Base-by-base conservation (phyloP, 2,329 filamentous ascomycete genomes). In the Leptographium wingfieldii region DNA sequence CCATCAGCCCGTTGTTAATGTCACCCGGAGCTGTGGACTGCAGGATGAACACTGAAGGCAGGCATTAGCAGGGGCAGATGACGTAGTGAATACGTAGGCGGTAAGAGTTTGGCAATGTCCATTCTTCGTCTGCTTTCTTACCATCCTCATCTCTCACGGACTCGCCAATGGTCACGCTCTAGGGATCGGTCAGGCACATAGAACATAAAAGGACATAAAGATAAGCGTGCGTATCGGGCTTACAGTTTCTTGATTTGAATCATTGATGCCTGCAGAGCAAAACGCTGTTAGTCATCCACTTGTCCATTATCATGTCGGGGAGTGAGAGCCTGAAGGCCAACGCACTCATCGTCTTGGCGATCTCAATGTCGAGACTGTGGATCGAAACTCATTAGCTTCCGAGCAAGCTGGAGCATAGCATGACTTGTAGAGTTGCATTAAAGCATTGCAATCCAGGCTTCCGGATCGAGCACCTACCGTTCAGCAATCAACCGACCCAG, bases 1-100 rank as follows among this genome's bases (percentile, higher is more conserved):
- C 92, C 92, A 99, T 97, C 62, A 99, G 82, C 56, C 91, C 91
- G 72, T 97, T 92, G 75, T 99, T 99, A 77, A 97, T 95, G 71
- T 96, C 92, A 71, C 92, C 92, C 2, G 92, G 92, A 49, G 89
- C 87, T 55, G 94, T 96, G 29, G 92, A 96, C 75, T 97, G 92
- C 62, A 97, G 80, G 68, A 97, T 95, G 77, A 96, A 97, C 70
- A 96, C 62, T 63, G 52, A 14, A 46, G 25, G 22, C 14, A n/a
- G 29, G 25, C 25, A 9, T 27, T 40, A 53, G 51, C 1, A 33
- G 27, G 6, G 19, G 6, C 11, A 3, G 22, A n/a, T 11, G 22
- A 22, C 49, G 12, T 14, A 29, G 49, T 6, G 19, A 35, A 19
- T 16, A 22, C 35, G 35, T 10, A 40, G 38, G 38, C 35, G 11